Base-by-base conservation (phyloP, 2,329 filamentous ascomycete genomes). In the Ascochyta lentis region DNA sequence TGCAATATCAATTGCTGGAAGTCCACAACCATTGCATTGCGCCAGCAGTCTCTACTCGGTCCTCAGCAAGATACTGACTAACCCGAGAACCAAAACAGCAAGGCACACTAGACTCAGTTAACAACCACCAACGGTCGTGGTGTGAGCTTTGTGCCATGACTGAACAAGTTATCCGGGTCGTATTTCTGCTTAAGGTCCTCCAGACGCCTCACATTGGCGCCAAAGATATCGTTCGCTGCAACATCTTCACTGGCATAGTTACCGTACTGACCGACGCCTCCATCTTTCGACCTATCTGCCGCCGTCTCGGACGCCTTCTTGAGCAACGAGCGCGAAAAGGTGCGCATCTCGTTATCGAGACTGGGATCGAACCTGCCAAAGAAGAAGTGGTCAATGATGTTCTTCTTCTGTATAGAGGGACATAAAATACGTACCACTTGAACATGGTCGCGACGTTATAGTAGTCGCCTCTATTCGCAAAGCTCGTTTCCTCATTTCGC, bases 91-190 rank as follows among this genome's bases (percentile, higher is more conserved):
- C 33, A 35, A 16, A n/a, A 6, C 7, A 35, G n/a, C 15, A n/a
- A 16, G 1, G 6, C 6, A 35, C 15, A 8, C 15, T 16, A n/a
- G 15, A 19, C 23, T 41, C 34, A 66, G 24, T 65, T 65, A 1
- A 66, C 64, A 6, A 66, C 61, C 8, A 66, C 62, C 44, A 66
- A 39, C 15, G 60, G 59, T 5, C 65, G 51, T 9, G 64, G 65
- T 12, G 58, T 63, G 37, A 71, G 52, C 49, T 59, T 67, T 4
- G 66, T 69, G 2, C 66, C 69, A 33, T 68, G 51, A 31, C 64
- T 66, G 53, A 76, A 76, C 33, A 73, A 26, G 43, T 73, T 73
- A 1, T 69, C 65, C 0, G 71, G 70, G 55, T 76, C 72, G 26
- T 71, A 75, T 58, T 71, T 73, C 13, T 65, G 49, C 64, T 76